A percentile compares a stretch with the other conserved stretches of the same genome.
Conservation (phyloP, 805 yeast genomes). For the Ogataea salicorniae region DNA sequence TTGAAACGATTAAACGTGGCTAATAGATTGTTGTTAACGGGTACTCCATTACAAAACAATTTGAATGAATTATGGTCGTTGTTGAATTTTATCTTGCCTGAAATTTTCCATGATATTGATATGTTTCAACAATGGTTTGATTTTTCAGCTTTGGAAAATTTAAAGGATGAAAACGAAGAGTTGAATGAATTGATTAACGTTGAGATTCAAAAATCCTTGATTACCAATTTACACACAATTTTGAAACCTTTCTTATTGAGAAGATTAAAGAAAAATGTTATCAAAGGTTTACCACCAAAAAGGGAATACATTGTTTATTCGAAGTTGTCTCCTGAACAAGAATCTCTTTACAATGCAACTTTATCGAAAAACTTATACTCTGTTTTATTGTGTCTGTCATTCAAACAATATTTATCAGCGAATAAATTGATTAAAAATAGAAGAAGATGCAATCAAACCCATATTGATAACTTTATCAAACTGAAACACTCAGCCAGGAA, state of each 20-base stretch:
- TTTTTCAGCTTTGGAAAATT: conserved; percentile 51
- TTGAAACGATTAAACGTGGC: conserved; percentile 62
- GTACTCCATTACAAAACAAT: conserved; percentile 95
- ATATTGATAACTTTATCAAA: conserved; percentile 40
- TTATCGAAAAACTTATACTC: conserved; percentile 40
- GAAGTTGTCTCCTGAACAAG: conserved; percentile 59
- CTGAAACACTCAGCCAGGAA: conserved; percentile 9
- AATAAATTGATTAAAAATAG: conserved; percentile 27
- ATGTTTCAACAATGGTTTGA: conserved; percentile 94
- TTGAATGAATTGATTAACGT: conserved; percentile 49
- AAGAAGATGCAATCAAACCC: conserved; percentile 16
- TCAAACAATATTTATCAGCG: conserved; percentile 46
- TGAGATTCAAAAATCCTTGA: conserved; percentile 54
- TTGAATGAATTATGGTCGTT: conserved; percentile 88
- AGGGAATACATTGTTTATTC: conserved; percentile 82
- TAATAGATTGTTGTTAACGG: conserved; percentile 79
- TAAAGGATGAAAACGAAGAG: conserved; percentile 31
- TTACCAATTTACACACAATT: conserved; percentile 78
- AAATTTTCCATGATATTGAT: conserved; percentile 84
- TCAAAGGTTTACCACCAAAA: conserved; percentile 73
- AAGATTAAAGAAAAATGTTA: conserved; percentile 71
- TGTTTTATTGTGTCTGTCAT: conserved; percentile 40
- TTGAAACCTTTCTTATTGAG: conserved; percentile 83
- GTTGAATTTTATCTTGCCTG: conserved; percentile 86
- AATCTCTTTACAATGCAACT: conserved; percentile 41